These are phyloP conservation scores for Castanea sativa DNA, from an alignment of 306 rosid genomes.

Conservation along the genomic window DNA sequence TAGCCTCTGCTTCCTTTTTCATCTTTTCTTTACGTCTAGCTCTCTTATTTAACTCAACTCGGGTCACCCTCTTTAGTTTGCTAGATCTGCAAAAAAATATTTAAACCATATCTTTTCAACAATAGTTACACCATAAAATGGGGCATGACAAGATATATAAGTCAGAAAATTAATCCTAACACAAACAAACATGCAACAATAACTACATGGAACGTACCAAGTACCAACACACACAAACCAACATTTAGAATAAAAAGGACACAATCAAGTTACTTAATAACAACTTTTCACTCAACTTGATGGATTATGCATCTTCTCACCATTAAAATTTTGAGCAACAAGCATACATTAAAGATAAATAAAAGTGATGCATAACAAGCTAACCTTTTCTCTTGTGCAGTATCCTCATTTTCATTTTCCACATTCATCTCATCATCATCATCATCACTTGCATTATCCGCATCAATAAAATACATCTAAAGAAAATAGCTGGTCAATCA, in stretches of 20 bases:
- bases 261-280: background rate
- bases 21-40: constrained; percentile 60
- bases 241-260: background rate
- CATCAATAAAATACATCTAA: constrained; percentile 83
- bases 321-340: background rate
- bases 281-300: background rate
- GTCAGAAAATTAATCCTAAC: background rate
- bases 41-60: constrained; percentile 72
- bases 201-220: background rate
- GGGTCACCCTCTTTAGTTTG: constrained; percentile 66
- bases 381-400: constrained; percentile 55
- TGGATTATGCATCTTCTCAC: background rate
- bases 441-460: constrained; percentile 61
- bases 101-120: constrained; percentile 20
- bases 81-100: constrained; percentile 42
- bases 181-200: background rate
- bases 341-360: background rate
- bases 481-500: constrained; percentile 8
- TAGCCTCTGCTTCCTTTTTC: constrained; percentile 55
- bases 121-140: background rate
- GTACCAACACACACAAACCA: constrained; percentile 2
- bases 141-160: background rate
- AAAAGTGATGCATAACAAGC: background rate
- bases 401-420: constrained; percentile 50
- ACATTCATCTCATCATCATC: constrained; percentile 55